Conservation (phyloP, 306 rosid genomes). For the Medicago arabica region DNA sequence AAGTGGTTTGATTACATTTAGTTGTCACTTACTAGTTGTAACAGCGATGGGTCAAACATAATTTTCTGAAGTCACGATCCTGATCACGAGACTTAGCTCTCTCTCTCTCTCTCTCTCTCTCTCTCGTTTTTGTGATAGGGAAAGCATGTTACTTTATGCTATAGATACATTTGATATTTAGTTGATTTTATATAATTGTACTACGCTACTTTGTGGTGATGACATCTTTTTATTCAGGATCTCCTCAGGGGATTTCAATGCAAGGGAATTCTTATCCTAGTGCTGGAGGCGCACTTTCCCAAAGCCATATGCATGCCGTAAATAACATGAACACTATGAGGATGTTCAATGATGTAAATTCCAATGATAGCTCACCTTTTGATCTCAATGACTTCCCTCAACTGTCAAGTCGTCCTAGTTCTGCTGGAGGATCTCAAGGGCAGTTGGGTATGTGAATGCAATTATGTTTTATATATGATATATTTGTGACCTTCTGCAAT, state of each 20-base stretch:
- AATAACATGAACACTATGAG: conserved; percentile 85
- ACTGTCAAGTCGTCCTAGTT: conserved; percentile 88
- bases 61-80: background rate
- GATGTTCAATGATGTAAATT: conserved; percentile 88
- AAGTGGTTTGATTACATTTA: background rate
- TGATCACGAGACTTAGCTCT: background rate
- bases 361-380: conserved; percentile 85
- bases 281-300: conserved; percentile 90
- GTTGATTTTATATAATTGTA: conserved; percentile 9
- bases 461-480: conserved; percentile 22
- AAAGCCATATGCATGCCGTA: conserved; percentile 79
- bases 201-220: conserved; percentile 32
- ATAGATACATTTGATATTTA: background rate
- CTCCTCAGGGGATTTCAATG: conserved; percentile 92
- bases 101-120: too few relatives aligned
- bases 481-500: conserved; percentile 27
- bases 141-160: too few relatives aligned
- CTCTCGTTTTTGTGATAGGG: too few relatives aligned
- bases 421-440: conserved; percentile 98
- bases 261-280: conserved; percentile 81
- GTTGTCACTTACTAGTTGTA: background rate
- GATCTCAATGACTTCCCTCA: conserved; percentile 96
- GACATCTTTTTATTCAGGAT: conserved; percentile 70
- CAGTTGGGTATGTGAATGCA: conserved; percentile 70
- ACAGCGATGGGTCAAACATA: background rate